A percentile compares a stretch with the other conserved stretches of the same genome.
Evolutionary conservation across 2,329 filamentous ascomycete species (phyloP).

Genomic region (Microdochium trichocladiopsis): DNA sequence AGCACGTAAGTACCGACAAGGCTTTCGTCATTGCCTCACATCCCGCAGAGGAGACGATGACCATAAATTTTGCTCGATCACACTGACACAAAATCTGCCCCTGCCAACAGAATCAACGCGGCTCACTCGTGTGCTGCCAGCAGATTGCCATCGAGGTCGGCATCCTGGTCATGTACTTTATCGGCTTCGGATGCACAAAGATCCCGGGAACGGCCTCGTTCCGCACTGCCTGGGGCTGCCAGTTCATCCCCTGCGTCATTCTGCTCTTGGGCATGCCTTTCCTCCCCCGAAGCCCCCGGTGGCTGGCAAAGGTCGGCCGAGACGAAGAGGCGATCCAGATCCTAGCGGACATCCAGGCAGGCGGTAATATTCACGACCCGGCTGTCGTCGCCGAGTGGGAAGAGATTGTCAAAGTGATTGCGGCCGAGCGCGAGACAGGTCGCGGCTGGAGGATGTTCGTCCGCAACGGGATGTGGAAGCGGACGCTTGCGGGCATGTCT

Average conservation of each 20-base stretch:
- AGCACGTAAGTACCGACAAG: conserved; percentile 18
- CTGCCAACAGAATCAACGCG: conserved; percentile 38
- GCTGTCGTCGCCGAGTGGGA: conserved; percentile 50
- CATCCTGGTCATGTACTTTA: conserved; percentile 65
- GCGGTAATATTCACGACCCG: conserved; percentile 44
- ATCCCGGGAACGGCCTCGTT: conserved; percentile 52
- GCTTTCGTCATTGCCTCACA: too few species aligned
- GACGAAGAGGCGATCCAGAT: conserved; percentile 47
- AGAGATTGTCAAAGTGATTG: conserved; percentile 37
- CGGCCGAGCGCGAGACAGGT: conserved; percentile 24
- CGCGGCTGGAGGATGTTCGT: conserved; percentile 29
- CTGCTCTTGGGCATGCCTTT: conserved; percentile 53
- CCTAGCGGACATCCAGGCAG: conserved; percentile 49
- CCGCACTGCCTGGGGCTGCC: conserved; percentile 57
- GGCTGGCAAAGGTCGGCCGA: conserved; percentile 55
- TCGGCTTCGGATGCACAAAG: conserved; percentile 57
- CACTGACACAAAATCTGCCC: too few species aligned
- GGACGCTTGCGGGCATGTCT: conserved; percentile 46
- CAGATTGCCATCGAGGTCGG: conserved; percentile 71
- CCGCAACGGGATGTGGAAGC: conserved; percentile 47
- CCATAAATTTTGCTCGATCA: too few species aligned
- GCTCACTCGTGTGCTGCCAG: conserved; percentile 62
- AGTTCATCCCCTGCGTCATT: conserved; percentile 53
- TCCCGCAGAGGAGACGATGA: too few species aligned
- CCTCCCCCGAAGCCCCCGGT: conserved; percentile 55